These are phyloP conservation scores for Fraxinus xanthoxyloides DNA, from an alignment of 305 asterid genomes.

Conservation along the genomic window DNA sequence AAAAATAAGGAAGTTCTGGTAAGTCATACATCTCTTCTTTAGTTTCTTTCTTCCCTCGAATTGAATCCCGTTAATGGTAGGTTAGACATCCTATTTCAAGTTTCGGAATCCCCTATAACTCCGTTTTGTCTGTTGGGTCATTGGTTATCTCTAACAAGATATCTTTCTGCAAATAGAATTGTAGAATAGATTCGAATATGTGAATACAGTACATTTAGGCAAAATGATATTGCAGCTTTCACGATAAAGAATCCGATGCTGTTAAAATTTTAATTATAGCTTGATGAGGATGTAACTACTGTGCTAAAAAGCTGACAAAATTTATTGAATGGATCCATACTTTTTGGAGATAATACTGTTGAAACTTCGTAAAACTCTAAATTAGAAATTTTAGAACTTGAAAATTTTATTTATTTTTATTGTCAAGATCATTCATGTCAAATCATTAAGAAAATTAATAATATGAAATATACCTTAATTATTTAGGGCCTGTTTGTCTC, in stretches of 20 bases:
- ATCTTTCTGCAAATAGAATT: not conserved
- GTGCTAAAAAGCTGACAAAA: conserved; percentile 21
- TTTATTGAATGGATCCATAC: conserved; percentile 26
- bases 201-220: not conserved
- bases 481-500: too few species aligned
- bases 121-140: not conserved
- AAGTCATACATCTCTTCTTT: conserved; percentile 1
- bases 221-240: not conserved
- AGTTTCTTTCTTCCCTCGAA: not conserved
- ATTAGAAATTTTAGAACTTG: too few species aligned
- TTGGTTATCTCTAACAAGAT: not conserved
- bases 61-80: not conserved
- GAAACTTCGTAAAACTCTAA: too few species aligned
- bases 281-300: not conserved
- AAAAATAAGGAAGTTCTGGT: conserved; percentile 47
- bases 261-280: not conserved
- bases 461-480: too few species aligned
- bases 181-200: not conserved
- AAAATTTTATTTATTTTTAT: too few species aligned
- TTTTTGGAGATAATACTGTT: conserved; percentile 38
- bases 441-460: too few species aligned
- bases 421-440: too few species aligned
- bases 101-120: not conserved
- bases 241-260: conserved; percentile 50
- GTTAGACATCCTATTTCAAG: not conserved